Evolutionary conservation across 2,329 filamentous ascomycete species (phyloP).

Genomic region (Acrocalymma vagum): DNA sequence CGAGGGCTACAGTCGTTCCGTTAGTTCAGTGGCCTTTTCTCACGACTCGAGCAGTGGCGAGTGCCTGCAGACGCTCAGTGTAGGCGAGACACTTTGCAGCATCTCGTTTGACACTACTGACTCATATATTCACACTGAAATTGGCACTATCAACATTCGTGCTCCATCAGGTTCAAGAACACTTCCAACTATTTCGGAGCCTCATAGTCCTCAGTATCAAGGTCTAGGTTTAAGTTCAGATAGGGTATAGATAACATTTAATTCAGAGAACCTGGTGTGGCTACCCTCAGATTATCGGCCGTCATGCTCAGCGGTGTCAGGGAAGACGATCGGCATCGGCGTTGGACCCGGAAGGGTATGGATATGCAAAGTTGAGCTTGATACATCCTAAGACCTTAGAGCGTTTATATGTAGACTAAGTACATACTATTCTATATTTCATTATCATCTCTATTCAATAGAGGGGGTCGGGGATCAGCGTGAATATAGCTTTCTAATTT

Average conservation of each 20-base stretch:
- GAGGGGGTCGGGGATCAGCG: too few relatives aligned
- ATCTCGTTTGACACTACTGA: conserved; percentile 10
- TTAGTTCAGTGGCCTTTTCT: conserved; percentile 4
- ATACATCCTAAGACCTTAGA: conserved; percentile 4
- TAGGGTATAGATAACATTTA: conserved; percentile 24
- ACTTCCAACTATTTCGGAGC: conserved; percentile 1
- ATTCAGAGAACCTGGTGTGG: conserved; percentile 24
- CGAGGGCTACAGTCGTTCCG: conserved; percentile 11
- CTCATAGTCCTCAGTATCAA: conserved; percentile 5
- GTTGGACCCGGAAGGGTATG: conserved; percentile 21
- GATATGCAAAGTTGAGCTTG: conserved; percentile 15
- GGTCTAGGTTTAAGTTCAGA: conserved; percentile 15
- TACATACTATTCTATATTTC: conserved; percentile 2
- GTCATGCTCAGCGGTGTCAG: conserved; percentile 17
- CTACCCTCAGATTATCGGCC: conserved; percentile 31
- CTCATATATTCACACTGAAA: conserved; percentile 10
- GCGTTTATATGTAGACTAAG: too few relatives aligned
- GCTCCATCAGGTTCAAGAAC: neutral
- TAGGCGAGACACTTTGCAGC: conserved; percentile 6
- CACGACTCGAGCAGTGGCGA: conserved; percentile 1
- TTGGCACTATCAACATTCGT: conserved; percentile 7
- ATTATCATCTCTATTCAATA: conserved; percentile 6
- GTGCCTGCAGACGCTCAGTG: conserved; percentile 1
- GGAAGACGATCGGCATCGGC: conserved; percentile 19
- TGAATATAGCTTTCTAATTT: too few relatives aligned